Evolutionary conservation across 176 grass and related monocot species (phyloP).

Genomic region (Carex littledalei): DNA sequence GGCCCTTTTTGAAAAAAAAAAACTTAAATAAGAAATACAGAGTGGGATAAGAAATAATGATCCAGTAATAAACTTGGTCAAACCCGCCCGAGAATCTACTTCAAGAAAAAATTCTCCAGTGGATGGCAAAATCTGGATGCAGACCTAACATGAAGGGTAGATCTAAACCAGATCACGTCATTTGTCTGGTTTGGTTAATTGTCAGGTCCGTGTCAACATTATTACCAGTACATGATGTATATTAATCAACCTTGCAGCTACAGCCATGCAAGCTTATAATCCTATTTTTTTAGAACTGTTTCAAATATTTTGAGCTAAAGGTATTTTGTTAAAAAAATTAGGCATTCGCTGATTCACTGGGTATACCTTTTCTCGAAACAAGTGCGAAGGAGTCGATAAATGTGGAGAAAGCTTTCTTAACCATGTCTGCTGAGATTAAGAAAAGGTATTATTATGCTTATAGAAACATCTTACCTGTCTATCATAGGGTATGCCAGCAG

Average conservation of each 20-base stretch:
- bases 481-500: background rate
- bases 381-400: constrained; percentile 95
- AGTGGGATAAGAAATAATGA: background rate
- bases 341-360: constrained; percentile 84
- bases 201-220: background rate
- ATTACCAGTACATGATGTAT: background rate
- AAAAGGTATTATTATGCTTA: constrained; percentile 41
- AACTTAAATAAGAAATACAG: background rate
- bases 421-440: constrained; percentile 95
- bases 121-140: background rate
- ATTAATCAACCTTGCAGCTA: background rate
- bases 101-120: background rate
- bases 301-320: constrained; percentile 1
- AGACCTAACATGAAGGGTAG: background rate
- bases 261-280: background rate
- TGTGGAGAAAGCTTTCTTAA: constrained; percentile 91
- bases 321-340: constrained; percentile 28
- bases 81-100: background rate
- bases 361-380: constrained; percentile 87
- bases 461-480: background rate
- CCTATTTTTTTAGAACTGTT: background rate
- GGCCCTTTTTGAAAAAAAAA: background rate
- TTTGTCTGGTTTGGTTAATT: background rate
- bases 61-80: background rate
- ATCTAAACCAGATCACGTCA: background rate